Base-by-base conservation (phyloP, 805 yeast genomes). In the Komagataella pastoris region DNA sequence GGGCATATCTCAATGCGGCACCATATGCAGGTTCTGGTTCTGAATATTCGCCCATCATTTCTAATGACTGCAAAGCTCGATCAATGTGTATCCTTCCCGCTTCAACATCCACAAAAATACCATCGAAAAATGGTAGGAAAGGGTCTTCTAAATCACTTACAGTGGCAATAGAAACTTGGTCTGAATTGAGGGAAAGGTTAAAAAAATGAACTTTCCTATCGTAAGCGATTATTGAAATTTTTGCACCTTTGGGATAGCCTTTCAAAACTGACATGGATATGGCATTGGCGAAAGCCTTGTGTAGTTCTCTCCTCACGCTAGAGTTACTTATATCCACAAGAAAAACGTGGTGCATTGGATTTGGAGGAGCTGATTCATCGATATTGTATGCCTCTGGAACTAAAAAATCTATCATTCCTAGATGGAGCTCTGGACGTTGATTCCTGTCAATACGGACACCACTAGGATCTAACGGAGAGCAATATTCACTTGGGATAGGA, bases 341-440 rank as follows among this genome's bases (percentile, higher is more conserved):
- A 59, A 87, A 88, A 21, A 88, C 76, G 62, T 82, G 86, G 59
- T 79, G 84, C 53, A 87, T 66, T 2, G 83, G 79, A 17, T 65
- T 58, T 6, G 80, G 71, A 6, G 64, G 61, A 3, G 56, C 59
- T 6, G 54, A 53, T 6, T 68, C 71, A 43, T 74, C 68, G 24
- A 73, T 68, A 65, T 86, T 82, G 65, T 88, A 91, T 47, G 76
- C 79, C 14, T 72, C 66, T 2, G 96, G 95, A 3, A 88, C 96
- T 5, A 81, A 63, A 54, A 87, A 77, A 59, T 93, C 99, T 55
- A 88, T 89, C 10, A 89, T 86, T 14, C 98, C 97, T 47, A 72
- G 75, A 55, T 76, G 79, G 49, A 91, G 71, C 60, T 91, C 98
- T 0, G 95, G 90, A 49, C 89, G 74, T 47, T 70, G 68, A 43